Evolutionary conservation across 176 grass and related monocot genomes (phyloP).

Genomic region (Oryza longistaminata): DNA sequence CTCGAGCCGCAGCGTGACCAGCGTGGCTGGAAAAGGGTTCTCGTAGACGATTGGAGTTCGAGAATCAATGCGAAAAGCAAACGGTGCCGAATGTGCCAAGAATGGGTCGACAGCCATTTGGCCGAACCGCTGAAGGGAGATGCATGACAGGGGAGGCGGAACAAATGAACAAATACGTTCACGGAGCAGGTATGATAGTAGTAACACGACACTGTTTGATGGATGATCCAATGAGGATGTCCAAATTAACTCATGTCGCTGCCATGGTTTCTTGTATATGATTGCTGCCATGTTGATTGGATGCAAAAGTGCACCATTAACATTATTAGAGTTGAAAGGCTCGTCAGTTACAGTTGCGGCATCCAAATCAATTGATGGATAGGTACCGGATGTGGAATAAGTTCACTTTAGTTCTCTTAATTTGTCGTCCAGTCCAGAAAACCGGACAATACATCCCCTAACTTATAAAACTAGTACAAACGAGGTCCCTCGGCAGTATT

Average conservation of each 20-base stretch:
- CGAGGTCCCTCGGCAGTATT: too few relatives aligned
- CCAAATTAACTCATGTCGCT: not conserved
- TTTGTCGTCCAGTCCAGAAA: too few relatives aligned
- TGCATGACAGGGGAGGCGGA: not conserved
- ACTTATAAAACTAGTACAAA: too few relatives aligned
- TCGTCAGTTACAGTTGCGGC: not conserved
- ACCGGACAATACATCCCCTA: too few relatives aligned
- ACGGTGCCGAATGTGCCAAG: slow-evolving; percentile 19
- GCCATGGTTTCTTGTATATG: not conserved
- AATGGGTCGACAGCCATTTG: not conserved
- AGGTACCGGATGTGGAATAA: too few relatives aligned
- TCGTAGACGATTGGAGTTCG: not conserved
- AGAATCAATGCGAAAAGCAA: not conserved
- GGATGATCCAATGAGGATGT: not conserved
- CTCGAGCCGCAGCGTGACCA: not conserved
- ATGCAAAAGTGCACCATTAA: not conserved
- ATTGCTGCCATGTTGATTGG: not conserved
- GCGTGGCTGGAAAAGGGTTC: not conserved
- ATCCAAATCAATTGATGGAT: not conserved
- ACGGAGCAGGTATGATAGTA: not conserved
- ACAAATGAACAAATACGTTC: not conserved
- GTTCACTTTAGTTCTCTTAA: too few relatives aligned
- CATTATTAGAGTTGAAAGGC: not conserved
- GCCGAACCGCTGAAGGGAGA: not conserved
- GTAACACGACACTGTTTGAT: not conserved